Evolutionary conservation across 805 yeast genomes (phyloP), one percentile per base, ranked within the genome.

Genomic region (Barnettozyma salicaria): DNA sequence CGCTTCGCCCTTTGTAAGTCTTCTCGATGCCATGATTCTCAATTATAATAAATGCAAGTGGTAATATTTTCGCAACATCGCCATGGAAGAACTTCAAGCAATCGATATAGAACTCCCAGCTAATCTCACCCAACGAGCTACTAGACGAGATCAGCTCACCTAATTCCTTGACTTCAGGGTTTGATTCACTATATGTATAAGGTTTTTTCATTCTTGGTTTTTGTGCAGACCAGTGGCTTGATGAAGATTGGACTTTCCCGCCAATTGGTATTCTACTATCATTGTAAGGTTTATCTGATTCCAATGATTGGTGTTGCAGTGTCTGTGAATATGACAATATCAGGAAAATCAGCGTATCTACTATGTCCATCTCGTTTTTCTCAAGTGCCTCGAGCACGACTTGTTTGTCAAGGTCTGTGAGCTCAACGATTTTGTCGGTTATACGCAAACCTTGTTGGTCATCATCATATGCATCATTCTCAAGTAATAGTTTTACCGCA

Each of bases 31-130:
- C 58, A 21, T 51, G 44, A 3, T 56, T 41, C 34, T 68, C 68
- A 16, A 60, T 40, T 7, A 64, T 47, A 16, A 58, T 41, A 1
- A 56, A 40, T 7, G 70, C 67, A 10, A 64, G 40, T 2, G 55
- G 47, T 7, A 71, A 37, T 0, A 71, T 71, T 33, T 54, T 60
- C 14, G 45, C 44, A 2, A 65, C 42, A 39, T 73, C 64, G 4
- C 77, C 78, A n/a, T 61, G 42, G 47, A 64, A 73, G 46, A 67
- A 71, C 12, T 41, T 52, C 5, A 75, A 33, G 10, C 68, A 65
- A 11, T 57, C 48, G 16, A 53, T 43, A 25, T 68, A 59, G 40
- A 76, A 76, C 1, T 44, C 44, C 36, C 61, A 61, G 42, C 62
- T 61, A 10, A 76, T 47, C 1, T 48, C 43, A 11, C 52, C 55